A percentile compares a stretch with the other conserved stretches of the same genome.
These are phyloP conservation scores for Fusarium sp. DNA, from an alignment of 2,329 filamentous ascomycete genomes.

Conservation along the genomic window DNA sequence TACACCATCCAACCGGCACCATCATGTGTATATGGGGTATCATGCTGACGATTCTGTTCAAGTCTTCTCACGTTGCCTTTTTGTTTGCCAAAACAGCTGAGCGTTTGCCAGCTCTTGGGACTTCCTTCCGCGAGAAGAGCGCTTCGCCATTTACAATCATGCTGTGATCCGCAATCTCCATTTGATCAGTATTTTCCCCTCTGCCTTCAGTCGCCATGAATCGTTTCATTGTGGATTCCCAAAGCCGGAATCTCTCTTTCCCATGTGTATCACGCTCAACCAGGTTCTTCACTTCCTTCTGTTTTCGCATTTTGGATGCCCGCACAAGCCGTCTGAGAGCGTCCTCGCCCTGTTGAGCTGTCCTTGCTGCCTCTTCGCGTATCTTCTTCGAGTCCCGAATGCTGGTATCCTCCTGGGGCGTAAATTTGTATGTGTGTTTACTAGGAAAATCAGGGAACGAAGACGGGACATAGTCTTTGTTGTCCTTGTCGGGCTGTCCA, in stretches of 20 bases:
- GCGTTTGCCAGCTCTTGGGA: constrained; percentile 62
- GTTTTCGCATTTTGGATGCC: constrained; percentile 72
- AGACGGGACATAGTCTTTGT: constrained; percentile 67
- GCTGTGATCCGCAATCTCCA: constrained; percentile 71
- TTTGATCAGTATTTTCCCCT: constrained; percentile 53
- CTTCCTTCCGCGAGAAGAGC: constrained; percentile 65
- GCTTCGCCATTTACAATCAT: constrained; percentile 73
- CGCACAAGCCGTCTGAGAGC: constrained; percentile 70
- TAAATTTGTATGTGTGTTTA: constrained; percentile 73
- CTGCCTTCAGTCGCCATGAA: constrained; percentile 57
- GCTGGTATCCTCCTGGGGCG: constrained; percentile 62
- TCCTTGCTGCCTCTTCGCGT: constrained; percentile 69
- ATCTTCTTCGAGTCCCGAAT: constrained; percentile 67
- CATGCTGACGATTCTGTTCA: constrained; percentile 14
- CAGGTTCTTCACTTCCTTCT: constrained; percentile 71
- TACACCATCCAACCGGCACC: constrained; percentile 22
- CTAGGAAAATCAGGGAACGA: constrained; percentile 73
- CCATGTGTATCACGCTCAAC: constrained; percentile 65
- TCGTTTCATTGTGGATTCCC: constrained; percentile 71
- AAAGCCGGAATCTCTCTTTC: constrained; percentile 68
- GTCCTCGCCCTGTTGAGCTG: constrained; percentile 72
- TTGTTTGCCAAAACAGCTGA: constrained; percentile 46
- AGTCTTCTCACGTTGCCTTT: constrained; percentile 31
- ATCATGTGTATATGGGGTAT: constrained; percentile 31
- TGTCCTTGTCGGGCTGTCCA: constrained; percentile 67